Evolutionary conservation across 192 early-diverging fungal species (phyloP), one percentile per base, ranked within the genome.

Genomic region (Linnemannia zychae): DNA sequence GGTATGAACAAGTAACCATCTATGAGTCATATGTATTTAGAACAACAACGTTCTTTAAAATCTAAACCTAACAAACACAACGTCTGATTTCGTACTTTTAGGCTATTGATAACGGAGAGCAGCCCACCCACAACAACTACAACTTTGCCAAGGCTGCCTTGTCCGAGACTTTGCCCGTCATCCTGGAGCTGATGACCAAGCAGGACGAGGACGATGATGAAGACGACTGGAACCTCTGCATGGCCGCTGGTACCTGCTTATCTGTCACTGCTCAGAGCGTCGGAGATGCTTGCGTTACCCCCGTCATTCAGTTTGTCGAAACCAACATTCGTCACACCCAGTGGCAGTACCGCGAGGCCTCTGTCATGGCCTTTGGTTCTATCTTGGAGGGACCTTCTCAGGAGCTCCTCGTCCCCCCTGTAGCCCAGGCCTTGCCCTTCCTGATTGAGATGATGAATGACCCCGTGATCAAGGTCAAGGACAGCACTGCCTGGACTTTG

Each of bases 171-270:
- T 88, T 97, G 18, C 95, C 96, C 22, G 95, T 96, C 24, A 90
- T 99, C 44, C 88, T 99, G 44, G 95, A 89, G 80, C 82, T 99
- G 63, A 90, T 99, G 89, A 98, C 99, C 68, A 97, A 97, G 89
- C 97, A 93, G 92, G 98, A 99, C 50, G 98, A 98, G 82, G 98
- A 99, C 53, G 97, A 98, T 24, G 99, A 99, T 79, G 99, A 98
- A 76, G 99, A 99, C 85, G 98, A 99, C 88, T 99, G 98, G 98
- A 99, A 96, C 86, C 92, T 97, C 52, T 93, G 96, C 7, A 99
- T 99, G 99, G 98, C 98, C 34, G 96, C 99, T 33, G 96, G 96
- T 31, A 99, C 98, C 13, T 99, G 98, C 79, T 88, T 99, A 75
- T 91, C 96, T 12, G 90, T 98, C 68, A 92, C 98, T 49, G 96